A percentile compares a stretch with the other conserved stretches of the same genome.
Evolutionary conservation across 768 basidiomycete genomes (phyloP).

Genomic region (Lentinula sp.): DNA sequence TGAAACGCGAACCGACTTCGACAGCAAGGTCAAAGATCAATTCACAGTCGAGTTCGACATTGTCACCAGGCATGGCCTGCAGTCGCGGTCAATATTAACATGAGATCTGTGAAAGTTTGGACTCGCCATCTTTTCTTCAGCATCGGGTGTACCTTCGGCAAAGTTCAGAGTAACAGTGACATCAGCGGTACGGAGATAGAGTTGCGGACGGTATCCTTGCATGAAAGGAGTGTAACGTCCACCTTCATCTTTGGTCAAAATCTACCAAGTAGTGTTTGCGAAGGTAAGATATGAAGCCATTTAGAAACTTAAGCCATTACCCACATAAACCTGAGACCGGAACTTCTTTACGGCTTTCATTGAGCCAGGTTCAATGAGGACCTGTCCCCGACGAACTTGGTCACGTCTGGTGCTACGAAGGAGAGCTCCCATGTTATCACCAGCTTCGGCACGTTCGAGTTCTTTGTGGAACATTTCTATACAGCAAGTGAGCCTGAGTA

Average conservation of each 20-base stretch:
- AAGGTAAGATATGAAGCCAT: not conserved
- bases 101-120: not conserved
- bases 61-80: slow-evolving; percentile 96
- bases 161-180: slow-evolving; percentile 81
- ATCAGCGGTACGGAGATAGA: slow-evolving; percentile 94
- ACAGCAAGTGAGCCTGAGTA: not conserved
- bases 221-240: slow-evolving; percentile 91
- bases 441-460: slow-evolving; percentile 94
- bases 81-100: not conserved
- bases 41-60: slow-evolving; percentile 85
- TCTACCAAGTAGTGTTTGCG: slow-evolving; percentile 27
- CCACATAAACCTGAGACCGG: slow-evolving; percentile 84
- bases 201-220: slow-evolving; percentile 89
- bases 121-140: slow-evolving; percentile 81
- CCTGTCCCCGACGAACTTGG: slow-evolving; percentile 89
- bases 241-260: slow-evolving; percentile 84
- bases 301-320: slow-evolving; percentile 14
- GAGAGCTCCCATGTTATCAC: slow-evolving; percentile 98
- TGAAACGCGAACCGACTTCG: slow-evolving; percentile 88
- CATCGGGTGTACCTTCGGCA: slow-evolving; percentile 77
- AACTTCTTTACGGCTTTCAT: slow-evolving; percentile 96
- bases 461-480: slow-evolving; percentile 99
- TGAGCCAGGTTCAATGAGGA: slow-evolving; percentile 81
- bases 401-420: slow-evolving; percentile 97
- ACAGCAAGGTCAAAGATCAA: slow-evolving; percentile 83